phyloP scores from a whole-genome alignment of 441 rosid species.

The Mallotus repandus region DNA sequence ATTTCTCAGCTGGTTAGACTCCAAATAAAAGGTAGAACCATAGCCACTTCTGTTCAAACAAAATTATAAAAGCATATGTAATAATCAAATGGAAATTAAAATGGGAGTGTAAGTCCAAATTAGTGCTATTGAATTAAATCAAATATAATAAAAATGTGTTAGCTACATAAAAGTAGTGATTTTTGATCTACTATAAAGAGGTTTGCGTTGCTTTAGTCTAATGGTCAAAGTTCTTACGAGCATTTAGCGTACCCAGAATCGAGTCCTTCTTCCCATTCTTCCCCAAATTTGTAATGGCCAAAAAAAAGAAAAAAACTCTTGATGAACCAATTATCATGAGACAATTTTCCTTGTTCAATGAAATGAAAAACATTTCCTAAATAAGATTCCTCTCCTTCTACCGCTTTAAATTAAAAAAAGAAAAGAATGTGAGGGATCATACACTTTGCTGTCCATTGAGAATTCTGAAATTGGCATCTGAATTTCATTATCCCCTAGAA shows the following conservation, averaged over 20 bases:
- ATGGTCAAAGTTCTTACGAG: too few relatives aligned
- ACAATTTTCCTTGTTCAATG: neutral
- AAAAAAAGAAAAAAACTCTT: neutral
- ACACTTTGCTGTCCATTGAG: slow-evolving; percentile 37
- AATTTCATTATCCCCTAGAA: slow-evolving; percentile 43
- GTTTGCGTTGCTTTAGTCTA: too few relatives aligned
- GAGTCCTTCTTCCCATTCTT: too few relatives aligned
- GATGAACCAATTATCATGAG: neutral
- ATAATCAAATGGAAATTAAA: neutral
- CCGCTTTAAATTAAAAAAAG: neutral
- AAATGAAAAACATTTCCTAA: neutral
- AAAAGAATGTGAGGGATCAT: slow-evolving; percentile 9
- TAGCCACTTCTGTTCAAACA: slow-evolving; percentile 25
- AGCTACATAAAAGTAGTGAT: neutral
- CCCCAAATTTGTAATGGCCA: neutral
- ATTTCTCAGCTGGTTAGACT: slow-evolving; percentile 29
- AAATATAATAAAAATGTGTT: too few relatives aligned
- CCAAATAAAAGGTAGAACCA: slow-evolving; percentile 25
- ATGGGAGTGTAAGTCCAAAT: too few relatives aligned
- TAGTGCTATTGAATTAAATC: too few relatives aligned
- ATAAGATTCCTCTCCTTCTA: too few relatives aligned
- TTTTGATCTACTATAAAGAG: neutral
- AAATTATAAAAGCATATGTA: neutral
- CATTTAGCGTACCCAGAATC: too few relatives aligned
- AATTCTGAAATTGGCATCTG: slow-evolving; percentile 34